phyloP scores from a whole-genome alignment of 352 stramenopile species.

The Thalassiosira hispida region DNA sequence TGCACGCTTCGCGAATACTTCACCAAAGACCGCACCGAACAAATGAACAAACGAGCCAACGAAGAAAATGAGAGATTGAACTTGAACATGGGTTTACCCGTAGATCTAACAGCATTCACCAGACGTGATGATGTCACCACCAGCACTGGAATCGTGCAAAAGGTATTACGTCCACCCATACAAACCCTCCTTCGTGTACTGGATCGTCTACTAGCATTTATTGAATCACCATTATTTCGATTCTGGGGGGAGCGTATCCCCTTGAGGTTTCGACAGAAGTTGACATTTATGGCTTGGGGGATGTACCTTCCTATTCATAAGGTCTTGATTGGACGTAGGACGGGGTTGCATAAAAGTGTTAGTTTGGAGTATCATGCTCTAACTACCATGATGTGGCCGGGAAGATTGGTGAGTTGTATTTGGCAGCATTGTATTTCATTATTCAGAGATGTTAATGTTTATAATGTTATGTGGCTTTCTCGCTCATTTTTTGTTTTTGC shows the following conservation, averaged over 20 bases:
- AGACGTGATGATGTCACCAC: slow-evolving; percentile 28
- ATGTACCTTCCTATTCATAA: slow-evolving; percentile 76
- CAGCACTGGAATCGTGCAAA: slow-evolving; percentile 1
- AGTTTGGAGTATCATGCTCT: slow-evolving; percentile 80
- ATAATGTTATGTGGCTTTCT: background rate
- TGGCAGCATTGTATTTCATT: slow-evolving; percentile 11
- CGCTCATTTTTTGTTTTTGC: slow-evolving; percentile 13
- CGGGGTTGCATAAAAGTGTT: slow-evolving; percentile 61
- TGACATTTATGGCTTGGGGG: slow-evolving; percentile 68
- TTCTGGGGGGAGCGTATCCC: slow-evolving; percentile 60
- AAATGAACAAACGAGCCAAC: slow-evolving; percentile 34
- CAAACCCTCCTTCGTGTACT: slow-evolving; percentile 49
- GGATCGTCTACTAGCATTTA: slow-evolving; percentile 51
- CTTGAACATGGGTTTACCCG: slow-evolving; percentile 65
- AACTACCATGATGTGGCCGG: slow-evolving; percentile 73
- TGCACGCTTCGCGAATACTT: slow-evolving; percentile 26
- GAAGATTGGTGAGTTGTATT: slow-evolving; percentile 53
- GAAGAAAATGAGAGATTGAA: slow-evolving; percentile 63
- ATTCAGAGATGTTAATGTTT: background rate
- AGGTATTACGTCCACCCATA: slow-evolving; percentile 35
- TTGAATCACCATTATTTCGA: slow-evolving; percentile 63
- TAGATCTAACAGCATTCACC: slow-evolving; percentile 57
- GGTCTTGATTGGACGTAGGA: slow-evolving; percentile 58
- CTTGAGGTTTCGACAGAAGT: slow-evolving; percentile 46
- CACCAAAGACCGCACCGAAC: background rate